A percentile compares a stretch with the other conserved stretches of the same genome.
These are phyloP conservation scores for Fusarium hainanense DNA, from an alignment of 2,329 filamentous ascomycete genomes.

Conservation along the genomic window DNA sequence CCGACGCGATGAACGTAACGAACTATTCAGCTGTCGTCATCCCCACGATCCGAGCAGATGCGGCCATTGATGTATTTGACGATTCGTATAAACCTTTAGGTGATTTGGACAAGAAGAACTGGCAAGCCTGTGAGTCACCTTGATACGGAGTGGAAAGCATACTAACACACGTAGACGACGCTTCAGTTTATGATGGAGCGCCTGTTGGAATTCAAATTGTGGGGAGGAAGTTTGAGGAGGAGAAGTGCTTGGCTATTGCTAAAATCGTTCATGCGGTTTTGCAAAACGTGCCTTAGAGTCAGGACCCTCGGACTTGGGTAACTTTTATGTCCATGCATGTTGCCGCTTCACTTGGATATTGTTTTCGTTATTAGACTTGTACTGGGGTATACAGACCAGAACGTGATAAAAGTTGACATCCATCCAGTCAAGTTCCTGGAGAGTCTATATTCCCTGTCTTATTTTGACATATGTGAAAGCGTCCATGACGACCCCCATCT, in stretches of 20 bases:
- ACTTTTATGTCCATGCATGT: no score
- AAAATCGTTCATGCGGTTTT: not conserved
- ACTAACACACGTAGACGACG: slow-evolving; percentile 6
- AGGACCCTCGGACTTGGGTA: not conserved
- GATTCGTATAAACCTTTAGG: slow-evolving; percentile 53
- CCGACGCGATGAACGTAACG: slow-evolving; percentile 61
- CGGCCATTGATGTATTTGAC: slow-evolving; percentile 58
- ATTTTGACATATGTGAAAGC: not conserved
- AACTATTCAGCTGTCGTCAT: slow-evolving; percentile 67
- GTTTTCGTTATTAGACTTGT: no score
- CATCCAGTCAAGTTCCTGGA: fast-evolving
- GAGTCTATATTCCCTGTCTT: not conserved
- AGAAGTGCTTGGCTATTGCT: slow-evolving; percentile 27
- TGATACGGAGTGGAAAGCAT: not conserved
- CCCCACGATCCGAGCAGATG: slow-evolving; percentile 66
- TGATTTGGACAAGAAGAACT: slow-evolving; percentile 56
- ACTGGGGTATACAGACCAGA: not conserved
- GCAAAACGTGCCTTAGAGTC: not conserved
- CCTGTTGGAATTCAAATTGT: slow-evolving; percentile 34
- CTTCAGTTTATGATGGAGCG: slow-evolving; percentile 11
- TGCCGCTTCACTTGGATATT: no score
- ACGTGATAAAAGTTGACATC: not conserved
- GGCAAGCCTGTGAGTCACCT: slow-evolving; percentile 58
- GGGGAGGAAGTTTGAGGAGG: slow-evolving; percentile 31
- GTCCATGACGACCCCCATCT: not conserved